Evolutionary conservation across 257 asterid genomes (phyloP), one percentile per base, ranked within the genome.

Genomic region (Penstemon newberryi): DNA sequence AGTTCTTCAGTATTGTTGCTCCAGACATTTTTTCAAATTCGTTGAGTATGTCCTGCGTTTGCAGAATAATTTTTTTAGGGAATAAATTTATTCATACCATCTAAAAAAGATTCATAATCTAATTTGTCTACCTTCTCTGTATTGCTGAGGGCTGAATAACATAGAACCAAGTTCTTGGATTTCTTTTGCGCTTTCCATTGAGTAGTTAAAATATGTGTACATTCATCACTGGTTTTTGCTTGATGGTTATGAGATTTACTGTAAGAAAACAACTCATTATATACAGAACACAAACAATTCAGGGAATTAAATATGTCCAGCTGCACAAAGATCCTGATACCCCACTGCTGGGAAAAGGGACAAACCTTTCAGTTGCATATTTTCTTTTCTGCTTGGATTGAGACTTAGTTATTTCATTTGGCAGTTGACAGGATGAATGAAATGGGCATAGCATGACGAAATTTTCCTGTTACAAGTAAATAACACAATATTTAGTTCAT

Each of bases 391-490:
- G 74, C 81, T 71, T 72, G 47, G 83, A 56, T 65, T 79, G 77
- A 71, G 86, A 59, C 67, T 71, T 76, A 53, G 78, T 78, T 50
- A 63, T 67, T 73, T 83, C 94, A 40, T 61, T 78, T 44, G 99
- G 99, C 75, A 93, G 84, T 72, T 80, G 77, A 74, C 73, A 78
- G 50, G 82, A 65, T 36, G 82, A 81, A 83, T 93, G 99, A 57
- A 73, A 75, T 65, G 99, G 99, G 75, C 99, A 93, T 54, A 90
- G 76, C 85, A 88, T 77, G 52, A 90, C 97, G 77, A 90, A 93
- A 76, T 90, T 85, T 38, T 90, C 96, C 97, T 90, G 87, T n/a
- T 62, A 76, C 36, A 38, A 55, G 62, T 56, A 39, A 41, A 73
- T 56, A 69, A 38, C 33, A 46, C 19, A 54, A 47, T 7, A 18